Conservation (phyloP, 177 flowering plant species). For the Telopea speciosissima region DNA sequence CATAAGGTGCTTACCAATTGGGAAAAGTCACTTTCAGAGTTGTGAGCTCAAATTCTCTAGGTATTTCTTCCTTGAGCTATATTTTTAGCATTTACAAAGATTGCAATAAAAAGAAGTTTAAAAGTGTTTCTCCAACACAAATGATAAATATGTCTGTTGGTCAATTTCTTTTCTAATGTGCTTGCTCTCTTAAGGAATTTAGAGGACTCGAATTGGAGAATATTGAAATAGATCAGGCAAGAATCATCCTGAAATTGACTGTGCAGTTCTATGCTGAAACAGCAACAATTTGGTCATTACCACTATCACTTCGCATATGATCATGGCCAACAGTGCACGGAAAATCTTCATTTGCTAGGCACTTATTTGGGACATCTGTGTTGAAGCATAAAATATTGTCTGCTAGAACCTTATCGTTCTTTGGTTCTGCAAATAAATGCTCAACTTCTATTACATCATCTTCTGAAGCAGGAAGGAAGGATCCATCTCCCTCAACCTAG, state of each 20-base stretch:
- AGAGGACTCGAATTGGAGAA: background rate
- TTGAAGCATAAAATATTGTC: constrained; percentile 36
- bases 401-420: constrained; percentile 33
- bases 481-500: constrained; percentile 37
- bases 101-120: background rate
- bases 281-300: constrained; percentile 15
- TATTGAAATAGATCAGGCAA: background rate
- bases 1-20: background rate
- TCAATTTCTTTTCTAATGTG: too few species aligned
- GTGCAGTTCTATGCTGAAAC: background rate
- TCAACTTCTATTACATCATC: constrained; percentile 51
- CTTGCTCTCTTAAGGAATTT: too few species aligned
- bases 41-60: background rate
- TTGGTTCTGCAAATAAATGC: constrained; percentile 54
- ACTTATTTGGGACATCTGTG: constrained; percentile 20
- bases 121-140: background rate
- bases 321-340: constrained; percentile 22
- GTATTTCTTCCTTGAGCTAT: background rate
- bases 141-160: background rate
- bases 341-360: constrained; percentile 28
- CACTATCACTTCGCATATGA: constrained; percentile 19
- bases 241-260: background rate
- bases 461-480: constrained; percentile 32
- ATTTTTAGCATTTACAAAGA: background rate
- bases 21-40: background rate